Evolutionary conservation across 2,329 filamentous ascomycete species (phyloP).

Genomic region (Malbranchea cinnamomea): DNA sequence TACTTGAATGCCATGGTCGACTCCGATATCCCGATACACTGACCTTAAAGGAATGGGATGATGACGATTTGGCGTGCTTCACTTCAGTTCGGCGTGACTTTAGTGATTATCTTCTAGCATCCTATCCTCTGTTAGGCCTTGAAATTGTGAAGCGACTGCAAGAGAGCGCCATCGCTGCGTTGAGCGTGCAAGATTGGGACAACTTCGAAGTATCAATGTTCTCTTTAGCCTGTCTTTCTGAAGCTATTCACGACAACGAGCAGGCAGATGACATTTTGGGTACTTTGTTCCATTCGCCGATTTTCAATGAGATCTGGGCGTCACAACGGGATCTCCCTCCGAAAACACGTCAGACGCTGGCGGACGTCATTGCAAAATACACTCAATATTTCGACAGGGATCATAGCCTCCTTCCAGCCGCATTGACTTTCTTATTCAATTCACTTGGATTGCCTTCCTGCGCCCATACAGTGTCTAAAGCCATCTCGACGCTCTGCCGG

Average conservation of each 20-base stretch:
- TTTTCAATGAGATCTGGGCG: constrained; percentile 21
- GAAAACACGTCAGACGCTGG: constrained; percentile 26
- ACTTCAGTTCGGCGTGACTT: constrained; percentile 29
- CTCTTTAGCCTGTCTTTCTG: constrained; percentile 29
- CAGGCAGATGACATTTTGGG: constrained; percentile 28
- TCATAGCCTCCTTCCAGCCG: constrained; percentile 23
- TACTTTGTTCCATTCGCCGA: constrained; percentile 24
- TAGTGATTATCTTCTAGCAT: constrained; percentile 30
- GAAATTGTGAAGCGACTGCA: constrained; percentile 28
- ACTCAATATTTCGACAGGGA: constrained; percentile 31
- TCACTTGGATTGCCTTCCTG: constrained; percentile 28
- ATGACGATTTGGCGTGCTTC: constrained; percentile 29
- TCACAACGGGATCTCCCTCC: constrained; percentile 19
- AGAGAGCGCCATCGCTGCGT: constrained; percentile 20
- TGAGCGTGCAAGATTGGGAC: constrained; percentile 24
- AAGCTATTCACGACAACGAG: constrained; percentile 30
- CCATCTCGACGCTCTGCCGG: constrained; percentile 29
- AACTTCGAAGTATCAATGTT: constrained; percentile 31
- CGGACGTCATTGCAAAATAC: constrained; percentile 30
- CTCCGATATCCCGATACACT: constrained; percentile 23
- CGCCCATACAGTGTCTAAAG: constrained; percentile 27
- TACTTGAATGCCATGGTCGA: constrained; percentile 28
- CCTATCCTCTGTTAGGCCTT: constrained; percentile 29
- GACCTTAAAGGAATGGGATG: constrained; percentile 24
- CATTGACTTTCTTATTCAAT: constrained; percentile 30